A percentile compares a stretch with the other conserved stretches of the same genome.
Evolutionary conservation across 306 rosid species (phyloP).

Genomic region (Cucumis hystrix): DNA sequence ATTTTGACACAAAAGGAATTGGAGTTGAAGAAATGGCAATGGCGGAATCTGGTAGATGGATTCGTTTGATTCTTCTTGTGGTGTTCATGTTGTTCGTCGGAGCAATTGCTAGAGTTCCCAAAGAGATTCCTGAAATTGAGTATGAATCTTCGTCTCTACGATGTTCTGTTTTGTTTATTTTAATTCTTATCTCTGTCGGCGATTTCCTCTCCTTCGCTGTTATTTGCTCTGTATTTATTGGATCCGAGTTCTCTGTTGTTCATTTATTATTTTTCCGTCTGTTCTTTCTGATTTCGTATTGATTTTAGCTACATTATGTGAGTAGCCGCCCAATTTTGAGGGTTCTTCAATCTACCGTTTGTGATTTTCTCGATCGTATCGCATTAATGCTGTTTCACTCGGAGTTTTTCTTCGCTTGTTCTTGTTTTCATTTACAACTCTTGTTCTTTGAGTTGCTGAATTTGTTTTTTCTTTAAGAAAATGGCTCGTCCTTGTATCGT

Average conservation of each 20-base stretch:
- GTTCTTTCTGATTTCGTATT: background rate
- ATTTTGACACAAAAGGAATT: background rate
- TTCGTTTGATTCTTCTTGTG: slow-evolving; percentile 21
- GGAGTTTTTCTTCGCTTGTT: background rate
- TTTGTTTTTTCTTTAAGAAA: background rate
- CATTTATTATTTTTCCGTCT: background rate
- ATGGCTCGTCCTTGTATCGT: background rate
- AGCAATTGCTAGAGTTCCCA: slow-evolving; percentile 24
- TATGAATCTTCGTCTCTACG: slow-evolving; percentile 9
- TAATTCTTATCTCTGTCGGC: background rate
- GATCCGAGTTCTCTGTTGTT: background rate
- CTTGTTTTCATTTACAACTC: background rate
- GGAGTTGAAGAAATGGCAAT: slow-evolving; percentile 18
- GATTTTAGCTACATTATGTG: background rate
- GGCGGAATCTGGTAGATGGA: slow-evolving; percentile 31
- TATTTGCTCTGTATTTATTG: background rate
- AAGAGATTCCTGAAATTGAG: slow-evolving; percentile 33
- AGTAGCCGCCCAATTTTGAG: background rate
- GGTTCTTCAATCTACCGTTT: background rate
- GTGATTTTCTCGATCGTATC: background rate
- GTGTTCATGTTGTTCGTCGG: slow-evolving; percentile 31
- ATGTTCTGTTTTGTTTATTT: background rate
- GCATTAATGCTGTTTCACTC: background rate
- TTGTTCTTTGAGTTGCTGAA: background rate
- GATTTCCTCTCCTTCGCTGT: background rate